Conservation (phyloP, 1,284 basidiomycete genomes). For the Xerocomus minutiporus region DNA sequence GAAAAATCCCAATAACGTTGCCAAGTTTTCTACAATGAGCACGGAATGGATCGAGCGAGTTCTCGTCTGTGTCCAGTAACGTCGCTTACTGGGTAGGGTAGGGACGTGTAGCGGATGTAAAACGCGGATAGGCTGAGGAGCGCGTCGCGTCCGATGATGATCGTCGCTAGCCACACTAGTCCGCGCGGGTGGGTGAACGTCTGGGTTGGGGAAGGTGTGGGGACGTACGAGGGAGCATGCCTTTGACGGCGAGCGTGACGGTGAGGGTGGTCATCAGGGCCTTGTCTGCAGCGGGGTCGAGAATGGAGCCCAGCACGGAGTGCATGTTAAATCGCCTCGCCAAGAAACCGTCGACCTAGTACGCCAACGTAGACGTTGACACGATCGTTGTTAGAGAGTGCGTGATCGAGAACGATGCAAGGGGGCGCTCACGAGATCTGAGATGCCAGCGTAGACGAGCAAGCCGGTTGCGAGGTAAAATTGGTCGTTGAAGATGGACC, state of each 20-base stretch:
- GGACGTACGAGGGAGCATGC: conserved; percentile 74
- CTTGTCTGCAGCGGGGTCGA: conserved; percentile 98
- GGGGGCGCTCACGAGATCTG: conserved; percentile 67
- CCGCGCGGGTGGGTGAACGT: background rate
- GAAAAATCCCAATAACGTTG: conserved; percentile 92
- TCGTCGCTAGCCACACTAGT: conserved; percentile 75
- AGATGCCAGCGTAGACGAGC: conserved; percentile 84
- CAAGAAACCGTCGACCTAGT: conserved; percentile 83
- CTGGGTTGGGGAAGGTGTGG: background rate
- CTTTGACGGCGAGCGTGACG: conserved; percentile 78
- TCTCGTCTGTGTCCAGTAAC: conserved; percentile 1
- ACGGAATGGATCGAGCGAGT: background rate
- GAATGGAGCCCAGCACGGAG: conserved; percentile 88
- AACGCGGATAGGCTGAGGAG: conserved; percentile 88
- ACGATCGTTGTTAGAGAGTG: background rate
- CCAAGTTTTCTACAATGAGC: conserved; percentile 73
- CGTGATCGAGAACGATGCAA: background rate
- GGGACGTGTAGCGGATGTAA: conserved; percentile 87
- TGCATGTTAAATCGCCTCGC: conserved; percentile 83
- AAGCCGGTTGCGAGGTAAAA: conserved; percentile 77
- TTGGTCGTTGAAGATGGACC: conserved; percentile 84
- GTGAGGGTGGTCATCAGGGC: conserved; percentile 93
- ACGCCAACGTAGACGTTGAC: background rate
- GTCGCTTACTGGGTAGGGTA: conserved; percentile 75
- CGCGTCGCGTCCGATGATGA: conserved; percentile 90